phyloP scores from a whole-genome alignment of 345 rosid species.

The Gossypium thurberi region DNA sequence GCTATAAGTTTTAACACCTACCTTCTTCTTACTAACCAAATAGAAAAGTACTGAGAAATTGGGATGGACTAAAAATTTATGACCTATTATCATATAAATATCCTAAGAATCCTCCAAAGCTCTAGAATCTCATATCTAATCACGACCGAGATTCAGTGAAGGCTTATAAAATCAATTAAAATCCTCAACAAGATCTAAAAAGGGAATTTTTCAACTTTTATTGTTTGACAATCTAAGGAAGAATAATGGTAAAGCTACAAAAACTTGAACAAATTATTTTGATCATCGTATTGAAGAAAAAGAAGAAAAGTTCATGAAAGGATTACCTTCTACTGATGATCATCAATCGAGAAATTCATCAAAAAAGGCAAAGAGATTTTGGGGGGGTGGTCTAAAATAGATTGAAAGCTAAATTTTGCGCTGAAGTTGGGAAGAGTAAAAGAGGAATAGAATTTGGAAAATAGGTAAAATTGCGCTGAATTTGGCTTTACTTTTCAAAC shows the following conservation, averaged over 20 bases:
- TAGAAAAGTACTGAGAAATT: neutral
- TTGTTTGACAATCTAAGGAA: neutral
- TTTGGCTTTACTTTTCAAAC: too few species aligned
- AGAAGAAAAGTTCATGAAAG: neutral
- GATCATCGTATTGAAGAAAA: neutral
- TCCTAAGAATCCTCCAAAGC: neutral
- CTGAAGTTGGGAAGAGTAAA: neutral
- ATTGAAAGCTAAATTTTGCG: neutral
- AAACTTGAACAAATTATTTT: neutral
- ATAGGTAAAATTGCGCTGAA: too few species aligned
- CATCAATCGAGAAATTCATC: neutral
- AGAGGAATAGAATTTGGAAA: too few species aligned
- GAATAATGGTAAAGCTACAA: neutral
- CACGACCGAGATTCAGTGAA: neutral
- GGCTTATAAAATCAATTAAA: conserved; percentile 1
- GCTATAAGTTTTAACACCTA: neutral
- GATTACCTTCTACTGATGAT: conserved; percentile 15
- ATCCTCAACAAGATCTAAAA: neutral
- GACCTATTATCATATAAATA: neutral
- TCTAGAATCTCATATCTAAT: neutral
- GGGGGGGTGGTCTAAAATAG: too few species aligned
- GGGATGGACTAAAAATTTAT: neutral
- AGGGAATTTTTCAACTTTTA: neutral
- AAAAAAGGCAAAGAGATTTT: neutral
- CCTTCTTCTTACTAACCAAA: conserved; percentile 1